Percentiles rank a stretch among this genome's conserved stretches.
Evolutionary conservation across 306 rosid species (phyloP).

Genomic region (Myrica gale): DNA sequence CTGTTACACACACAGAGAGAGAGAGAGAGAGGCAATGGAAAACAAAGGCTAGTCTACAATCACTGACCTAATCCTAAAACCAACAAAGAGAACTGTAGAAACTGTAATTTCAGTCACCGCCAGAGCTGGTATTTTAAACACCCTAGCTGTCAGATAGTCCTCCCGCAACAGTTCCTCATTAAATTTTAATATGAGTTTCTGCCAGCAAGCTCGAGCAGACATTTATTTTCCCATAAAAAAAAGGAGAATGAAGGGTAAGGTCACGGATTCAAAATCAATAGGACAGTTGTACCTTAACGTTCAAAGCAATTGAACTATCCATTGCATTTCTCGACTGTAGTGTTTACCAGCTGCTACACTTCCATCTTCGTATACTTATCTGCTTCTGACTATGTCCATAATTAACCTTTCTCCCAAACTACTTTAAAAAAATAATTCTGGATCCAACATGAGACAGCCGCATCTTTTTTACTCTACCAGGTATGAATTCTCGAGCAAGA

Average conservation of each 20-base stretch:
- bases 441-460: background rate
- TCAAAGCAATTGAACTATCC: background rate
- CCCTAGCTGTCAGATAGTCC: background rate
- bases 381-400: background rate
- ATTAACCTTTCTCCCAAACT: background rate
- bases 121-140: background rate
- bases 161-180: background rate
- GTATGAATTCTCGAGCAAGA: background rate
- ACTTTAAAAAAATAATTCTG: background rate
- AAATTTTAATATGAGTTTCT: background rate
- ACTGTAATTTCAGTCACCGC: background rate
- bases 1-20: background rate
- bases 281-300: background rate
- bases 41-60: background rate
- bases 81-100: background rate
- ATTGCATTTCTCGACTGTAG: background rate
- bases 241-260: background rate
- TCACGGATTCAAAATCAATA: background rate
- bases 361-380: background rate
- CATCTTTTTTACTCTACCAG: background rate
- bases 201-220: background rate
- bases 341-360: background rate
- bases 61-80: too few relatives aligned
- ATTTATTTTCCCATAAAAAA: too few relatives aligned
- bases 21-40: background rate